phyloP scores from a whole-genome alignment of 2,329 filamentous ascomycete species.

The Aspergillus ustus region DNA sequence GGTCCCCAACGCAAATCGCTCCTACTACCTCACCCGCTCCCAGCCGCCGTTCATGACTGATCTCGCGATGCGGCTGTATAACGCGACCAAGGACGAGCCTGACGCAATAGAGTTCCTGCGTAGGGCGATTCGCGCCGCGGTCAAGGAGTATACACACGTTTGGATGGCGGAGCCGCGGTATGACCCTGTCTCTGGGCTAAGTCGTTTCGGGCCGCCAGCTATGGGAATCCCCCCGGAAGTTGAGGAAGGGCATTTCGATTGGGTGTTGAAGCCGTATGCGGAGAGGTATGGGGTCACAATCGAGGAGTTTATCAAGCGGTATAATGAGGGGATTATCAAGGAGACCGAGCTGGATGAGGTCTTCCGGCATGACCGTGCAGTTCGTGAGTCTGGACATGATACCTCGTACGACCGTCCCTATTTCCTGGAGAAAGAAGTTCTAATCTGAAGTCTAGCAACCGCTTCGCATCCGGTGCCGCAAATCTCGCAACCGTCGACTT shows the following conservation, averaged over 20 bases:
- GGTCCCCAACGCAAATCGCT: conserved; percentile 94
- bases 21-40: conserved; percentile 92
- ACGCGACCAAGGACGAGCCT: conserved; percentile 86
- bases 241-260: conserved; percentile 82
- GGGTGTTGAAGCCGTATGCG: conserved; percentile 79
- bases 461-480: conserved; percentile 86
- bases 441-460: conserved; percentile 50
- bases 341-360: conserved; percentile 94
- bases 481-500: conserved; percentile 92
- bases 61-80: conserved; percentile 92
- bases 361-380: conserved; percentile 92
- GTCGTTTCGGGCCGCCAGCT: conserved; percentile 82
- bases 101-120: conserved; percentile 80
- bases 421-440: too few relatives aligned
- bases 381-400: conserved; percentile 95
- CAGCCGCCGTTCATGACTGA: conserved; percentile 97
- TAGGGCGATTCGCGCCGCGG: conserved; percentile 80
- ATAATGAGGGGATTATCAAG: conserved; percentile 75
- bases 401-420: conserved; percentile 64
- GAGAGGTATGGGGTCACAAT: conserved; percentile 83
- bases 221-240: conserved; percentile 89
- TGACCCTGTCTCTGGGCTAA: conserved; percentile 77
- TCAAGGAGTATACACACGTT: conserved; percentile 93
- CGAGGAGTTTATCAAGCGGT: conserved; percentile 82
- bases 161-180: conserved; percentile 81